These are phyloP conservation scores for Pseudogymnoascus sp. DNA, from an alignment of 2,329 filamentous ascomycete species.

Conservation along the genomic window DNA sequence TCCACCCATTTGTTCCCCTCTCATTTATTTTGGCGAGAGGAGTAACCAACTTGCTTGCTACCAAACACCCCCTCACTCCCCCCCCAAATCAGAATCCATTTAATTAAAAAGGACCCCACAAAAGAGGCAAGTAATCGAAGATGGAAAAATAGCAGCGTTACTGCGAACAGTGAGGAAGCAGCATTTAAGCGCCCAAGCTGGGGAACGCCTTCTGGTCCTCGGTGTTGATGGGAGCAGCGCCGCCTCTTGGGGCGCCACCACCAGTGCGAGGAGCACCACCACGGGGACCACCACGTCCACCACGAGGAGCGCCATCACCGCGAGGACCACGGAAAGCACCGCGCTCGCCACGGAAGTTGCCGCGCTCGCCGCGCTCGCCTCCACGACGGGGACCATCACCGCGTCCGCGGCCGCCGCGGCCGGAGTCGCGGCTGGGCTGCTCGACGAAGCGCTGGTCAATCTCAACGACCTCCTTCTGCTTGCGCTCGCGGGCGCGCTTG, in stretches of 20 bases:
- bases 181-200: constrained; percentile 34
- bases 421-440: constrained; percentile 35
- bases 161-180: not conserved
- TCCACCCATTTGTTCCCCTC: not conserved
- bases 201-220: constrained; percentile 44
- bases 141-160: not conserved
- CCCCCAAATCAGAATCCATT: not conserved
- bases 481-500: constrained; percentile 78
- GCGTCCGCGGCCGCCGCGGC: constrained; percentile 42
- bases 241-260: constrained; percentile 29
- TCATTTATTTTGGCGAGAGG: not conserved
- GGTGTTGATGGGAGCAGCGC: constrained; percentile 37
- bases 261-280: constrained; percentile 31
- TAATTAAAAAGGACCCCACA: not conserved
- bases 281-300: constrained; percentile 36
- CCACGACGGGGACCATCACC: constrained; percentile 45
- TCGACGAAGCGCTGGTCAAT: constrained; percentile 80
- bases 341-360: constrained; percentile 36
- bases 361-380: constrained; percentile 37
- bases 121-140: not conserved
- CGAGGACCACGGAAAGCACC: constrained; percentile 43
- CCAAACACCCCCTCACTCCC: not conserved
- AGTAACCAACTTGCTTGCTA: not conserved
- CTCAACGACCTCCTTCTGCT: constrained; percentile 82
- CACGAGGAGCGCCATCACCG: constrained; percentile 38